Evolutionary conservation across 2,329 filamentous ascomycete species (phyloP), one percentile per base, ranked within the genome.

Genomic region (Colletotrichum aenigma): DNA sequence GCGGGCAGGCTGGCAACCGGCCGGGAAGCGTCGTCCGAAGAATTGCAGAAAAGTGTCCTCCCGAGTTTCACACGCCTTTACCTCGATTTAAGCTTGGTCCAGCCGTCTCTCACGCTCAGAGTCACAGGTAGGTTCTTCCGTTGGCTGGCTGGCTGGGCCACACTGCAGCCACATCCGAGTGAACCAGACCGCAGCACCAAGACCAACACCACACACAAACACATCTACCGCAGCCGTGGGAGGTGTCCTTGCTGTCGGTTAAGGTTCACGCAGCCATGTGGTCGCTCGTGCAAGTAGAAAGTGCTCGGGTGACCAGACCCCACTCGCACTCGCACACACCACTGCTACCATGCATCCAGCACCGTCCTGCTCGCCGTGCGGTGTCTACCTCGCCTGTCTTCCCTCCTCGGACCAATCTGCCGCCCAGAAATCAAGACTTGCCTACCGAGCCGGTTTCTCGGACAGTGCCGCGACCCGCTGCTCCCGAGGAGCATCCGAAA

Each of bases 11-110:
- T 18, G 24, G 28, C 58, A 34, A 32, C 32, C 32, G 28, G 61
- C 61, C 13, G 60, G 58, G 26, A 64, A 64, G 38, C 43, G 56
- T 68, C 64, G 64, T 75, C 70, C 24, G 64, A 75, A 73, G 38
- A 67, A 66, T n/a, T 61, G 30, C 28, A 24, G 26, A n/a, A 68
- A 30, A 52, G 64, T 67, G 66, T 69, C 56, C 66, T 68, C 62
- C 65, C 73, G 48, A 65, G 64, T 75, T 75, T 69, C 73, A 73
- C 70, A 61, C 36, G 55, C 38, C 15, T 36, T 38, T n/a, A 55
- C 52, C 55, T 70, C 34, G 56, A 66, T 71, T 71, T 61, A 72
- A 72, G 73, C 69, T 72, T 75, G 69, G 70, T 64, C 69, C 73
- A 73, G 58, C 48, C 65, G 74, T 75, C 73, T 75, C 69, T 75